A percentile compares a stretch with the other conserved stretches of the same genome.
phyloP scores from a whole-genome alignment of 805 yeast species.

The Saturnispora gosingensis region DNA sequence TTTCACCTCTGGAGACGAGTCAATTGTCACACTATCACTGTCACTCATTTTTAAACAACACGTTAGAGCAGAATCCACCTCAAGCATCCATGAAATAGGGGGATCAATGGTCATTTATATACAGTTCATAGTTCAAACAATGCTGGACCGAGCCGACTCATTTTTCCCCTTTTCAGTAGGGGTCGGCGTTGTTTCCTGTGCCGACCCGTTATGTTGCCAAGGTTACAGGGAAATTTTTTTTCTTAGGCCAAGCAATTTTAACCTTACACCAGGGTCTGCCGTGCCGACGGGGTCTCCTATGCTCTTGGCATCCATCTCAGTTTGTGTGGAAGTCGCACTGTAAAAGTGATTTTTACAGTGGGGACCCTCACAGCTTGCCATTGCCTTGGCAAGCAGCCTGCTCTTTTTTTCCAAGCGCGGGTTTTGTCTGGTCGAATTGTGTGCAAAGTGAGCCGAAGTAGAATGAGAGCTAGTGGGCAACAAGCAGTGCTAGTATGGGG shows the following conservation, averaged over 20 bases:
- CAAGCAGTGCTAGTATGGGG: too few relatives aligned
- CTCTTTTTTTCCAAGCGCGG: background rate
- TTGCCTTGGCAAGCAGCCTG: background rate
- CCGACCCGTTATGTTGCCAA: background rate
- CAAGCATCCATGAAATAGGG: background rate
- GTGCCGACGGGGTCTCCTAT: background rate
- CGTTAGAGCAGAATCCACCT: background rate
- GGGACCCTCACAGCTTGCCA: background rate
- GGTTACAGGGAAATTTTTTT: background rate
- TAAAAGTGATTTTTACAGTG: background rate
- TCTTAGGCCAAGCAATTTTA: background rate
- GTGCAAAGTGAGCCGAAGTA: background rate
- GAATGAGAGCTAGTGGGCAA: background rate
- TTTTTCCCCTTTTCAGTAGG: background rate
- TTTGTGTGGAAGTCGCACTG: background rate
- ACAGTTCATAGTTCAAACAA: background rate
- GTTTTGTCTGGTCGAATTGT: background rate
- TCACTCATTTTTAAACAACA: background rate
- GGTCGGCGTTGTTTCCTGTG: background rate
- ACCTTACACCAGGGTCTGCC: background rate
- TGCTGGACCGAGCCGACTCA: background rate
- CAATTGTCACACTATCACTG: background rate
- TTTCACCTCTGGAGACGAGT: constrained; percentile 1
- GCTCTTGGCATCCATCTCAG: background rate
- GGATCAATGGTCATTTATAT: background rate